phyloP scores from a whole-genome alignment of 2,329 filamentous ascomycete genomes.

The Uncinocarpus reesii region DNA sequence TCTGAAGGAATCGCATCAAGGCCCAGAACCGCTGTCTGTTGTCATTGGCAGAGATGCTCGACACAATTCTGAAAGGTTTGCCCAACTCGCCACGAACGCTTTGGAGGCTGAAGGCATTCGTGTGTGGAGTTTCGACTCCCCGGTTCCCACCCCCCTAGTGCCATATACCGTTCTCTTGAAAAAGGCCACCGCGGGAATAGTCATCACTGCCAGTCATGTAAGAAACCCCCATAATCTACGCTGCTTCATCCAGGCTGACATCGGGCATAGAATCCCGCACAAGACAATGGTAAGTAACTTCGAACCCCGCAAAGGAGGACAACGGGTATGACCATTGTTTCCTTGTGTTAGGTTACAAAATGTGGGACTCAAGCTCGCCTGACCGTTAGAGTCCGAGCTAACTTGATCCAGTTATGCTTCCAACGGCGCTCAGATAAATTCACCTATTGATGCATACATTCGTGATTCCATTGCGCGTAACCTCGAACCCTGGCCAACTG shows the following conservation, averaged over 20 bases:
- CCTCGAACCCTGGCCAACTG: constrained; percentile 39
- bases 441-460: constrained; percentile 51
- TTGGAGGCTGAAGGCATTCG: constrained; percentile 50
- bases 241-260: neutral
- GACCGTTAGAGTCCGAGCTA: constrained; percentile 14
- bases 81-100: constrained; percentile 49
- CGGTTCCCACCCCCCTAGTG: constrained; percentile 51
- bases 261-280: constrained; percentile 43
- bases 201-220: constrained; percentile 56
- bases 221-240: neutral
- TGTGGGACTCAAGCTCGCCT: constrained; percentile 28
- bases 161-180: constrained; percentile 49
- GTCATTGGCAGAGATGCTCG: constrained; percentile 55
- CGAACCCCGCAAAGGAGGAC: too few species aligned
- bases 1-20: constrained; percentile 39
- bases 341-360: constrained; percentile 46
- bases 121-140: constrained; percentile 49
- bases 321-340: constrained; percentile 3
- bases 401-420: constrained; percentile 43
- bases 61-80: constrained; percentile 53
- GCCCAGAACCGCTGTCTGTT: constrained; percentile 39
- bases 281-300: constrained; percentile 45
- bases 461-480: constrained; percentile 47
- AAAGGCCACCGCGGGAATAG: constrained; percentile 49
- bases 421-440: constrained; percentile 57